These are phyloP conservation scores for Pinus taeda DNA, from an alignment of 75 land plant species.

Conservation along the genomic window DNA sequence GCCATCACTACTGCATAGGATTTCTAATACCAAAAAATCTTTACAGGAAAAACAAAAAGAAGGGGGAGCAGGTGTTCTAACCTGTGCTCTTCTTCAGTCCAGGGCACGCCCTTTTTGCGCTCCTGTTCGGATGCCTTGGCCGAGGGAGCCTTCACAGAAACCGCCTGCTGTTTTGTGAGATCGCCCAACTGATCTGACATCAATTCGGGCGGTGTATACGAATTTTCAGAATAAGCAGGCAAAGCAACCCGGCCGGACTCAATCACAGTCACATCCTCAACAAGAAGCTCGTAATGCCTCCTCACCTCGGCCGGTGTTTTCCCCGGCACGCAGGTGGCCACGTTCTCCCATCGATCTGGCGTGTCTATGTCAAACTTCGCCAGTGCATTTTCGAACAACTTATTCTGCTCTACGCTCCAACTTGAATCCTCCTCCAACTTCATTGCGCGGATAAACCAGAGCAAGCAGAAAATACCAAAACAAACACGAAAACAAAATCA, in stretches of 20 bases:
- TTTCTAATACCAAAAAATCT: too few relatives aligned
- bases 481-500: too few relatives aligned
- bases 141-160: too few relatives aligned
- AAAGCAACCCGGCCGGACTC: conserved; percentile 38
- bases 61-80: background rate
- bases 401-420: conserved; percentile 71
- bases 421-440: background rate
- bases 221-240: conserved; percentile 22
- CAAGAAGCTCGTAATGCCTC: conserved; percentile 45
- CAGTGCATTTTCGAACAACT: conserved; percentile 66
- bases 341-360: conserved; percentile 62
- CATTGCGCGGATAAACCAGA: background rate
- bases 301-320: conserved; percentile 60
- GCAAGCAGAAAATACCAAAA: background rate
- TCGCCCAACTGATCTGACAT: conserved; percentile 1
- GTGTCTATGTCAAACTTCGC: conserved; percentile 48
- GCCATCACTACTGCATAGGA: too few relatives aligned
- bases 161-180: background rate
- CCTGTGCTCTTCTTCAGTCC: conserved; percentile 88
- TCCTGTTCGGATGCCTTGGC: conserved; percentile 39
- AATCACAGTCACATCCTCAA: conserved; percentile 31
- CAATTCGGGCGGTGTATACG: background rate
- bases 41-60: too few relatives aligned
- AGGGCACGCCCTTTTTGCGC: conserved; percentile 74
- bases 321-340: conserved; percentile 69